Conservation (phyloP, 371 early-diverging fungal species). For the Circinella minor region DNA sequence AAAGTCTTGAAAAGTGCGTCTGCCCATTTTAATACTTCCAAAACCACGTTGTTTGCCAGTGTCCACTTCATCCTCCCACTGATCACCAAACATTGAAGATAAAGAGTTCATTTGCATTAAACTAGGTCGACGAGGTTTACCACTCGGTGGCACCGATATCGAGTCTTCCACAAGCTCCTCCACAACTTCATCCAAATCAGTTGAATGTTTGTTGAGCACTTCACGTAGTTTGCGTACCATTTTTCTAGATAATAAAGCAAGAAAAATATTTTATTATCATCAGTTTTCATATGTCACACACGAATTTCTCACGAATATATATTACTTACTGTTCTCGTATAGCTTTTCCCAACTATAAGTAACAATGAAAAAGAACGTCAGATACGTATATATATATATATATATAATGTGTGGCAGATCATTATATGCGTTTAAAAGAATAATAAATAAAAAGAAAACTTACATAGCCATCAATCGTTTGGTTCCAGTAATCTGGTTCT, state of each 20-base stretch:
- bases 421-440: background rate
- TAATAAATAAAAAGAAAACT: constrained; percentile 20
- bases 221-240: constrained; percentile 77
- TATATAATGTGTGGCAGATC: no score
- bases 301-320: background rate
- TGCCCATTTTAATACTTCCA: constrained; percentile 34
- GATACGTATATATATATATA: background rate
- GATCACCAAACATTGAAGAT: constrained; percentile 37
- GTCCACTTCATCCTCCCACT: constrained; percentile 27
- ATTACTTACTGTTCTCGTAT: constrained; percentile 65
- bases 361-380: background rate
- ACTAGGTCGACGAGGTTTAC: background rate
- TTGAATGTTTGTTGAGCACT: constrained; percentile 71
- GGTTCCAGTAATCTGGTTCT: constrained; percentile 89
- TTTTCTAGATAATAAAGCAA: constrained; percentile 36
- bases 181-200: constrained; percentile 33
- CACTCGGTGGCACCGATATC: background rate
- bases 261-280: background rate
- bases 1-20: constrained; percentile 77
- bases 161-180: constrained; percentile 2
- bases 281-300: background rate
- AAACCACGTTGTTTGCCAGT: constrained; percentile 9
- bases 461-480: constrained; percentile 70
- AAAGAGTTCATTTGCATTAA: constrained; percentile 25
- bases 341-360: constrained; percentile 57